phyloP scores from a whole-genome alignment of 805 yeast species.

The Candida manassasensis region DNA sequence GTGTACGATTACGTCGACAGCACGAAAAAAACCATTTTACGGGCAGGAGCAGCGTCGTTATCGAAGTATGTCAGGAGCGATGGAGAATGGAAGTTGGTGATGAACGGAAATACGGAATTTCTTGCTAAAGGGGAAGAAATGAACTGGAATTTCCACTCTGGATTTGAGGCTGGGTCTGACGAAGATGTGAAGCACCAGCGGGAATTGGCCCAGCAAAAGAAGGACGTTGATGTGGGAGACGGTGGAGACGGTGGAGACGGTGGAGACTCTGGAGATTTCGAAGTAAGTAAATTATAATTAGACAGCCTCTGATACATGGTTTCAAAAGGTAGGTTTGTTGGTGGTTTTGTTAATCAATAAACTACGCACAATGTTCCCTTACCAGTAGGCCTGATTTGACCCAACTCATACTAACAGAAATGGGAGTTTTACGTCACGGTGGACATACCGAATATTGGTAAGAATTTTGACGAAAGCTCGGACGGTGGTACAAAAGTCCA shows the following conservation, averaged over 20 bases:
- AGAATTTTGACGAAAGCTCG: slow-evolving; percentile 8
- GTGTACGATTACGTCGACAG: slow-evolving; percentile 50
- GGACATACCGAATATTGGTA: slow-evolving; percentile 25
- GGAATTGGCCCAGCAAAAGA: slow-evolving; percentile 7
- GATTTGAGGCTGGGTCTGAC: slow-evolving; percentile 84
- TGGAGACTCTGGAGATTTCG: slow-evolving; percentile 16
- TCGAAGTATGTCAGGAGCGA: slow-evolving; percentile 47
- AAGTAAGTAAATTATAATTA: slow-evolving; percentile 17
- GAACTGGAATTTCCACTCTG: slow-evolving; percentile 82
- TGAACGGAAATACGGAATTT: slow-evolving; percentile 73
- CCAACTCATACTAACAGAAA: slow-evolving; percentile 17
- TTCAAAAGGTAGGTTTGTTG: too few species aligned
- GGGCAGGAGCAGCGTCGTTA: slow-evolving; percentile 83
- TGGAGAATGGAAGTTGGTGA: slow-evolving; percentile 51
- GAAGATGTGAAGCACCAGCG: slow-evolving; percentile 59
- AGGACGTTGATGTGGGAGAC: slow-evolving; percentile 7
- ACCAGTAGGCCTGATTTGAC: too few species aligned
- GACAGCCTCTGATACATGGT: too few species aligned
- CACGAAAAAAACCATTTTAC: slow-evolving; percentile 30
- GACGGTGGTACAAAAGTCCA: slow-evolving; percentile 13
- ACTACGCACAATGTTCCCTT: too few species aligned
- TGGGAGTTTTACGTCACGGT: slow-evolving; percentile 32
- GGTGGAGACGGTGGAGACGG: slow-evolving; percentile 16
- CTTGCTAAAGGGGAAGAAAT: slow-evolving; percentile 80
- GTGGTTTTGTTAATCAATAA: too few species aligned